Base-by-base conservation (phyloP, 208 protist genomes). In the Trypanosoma rangeli region DNA sequence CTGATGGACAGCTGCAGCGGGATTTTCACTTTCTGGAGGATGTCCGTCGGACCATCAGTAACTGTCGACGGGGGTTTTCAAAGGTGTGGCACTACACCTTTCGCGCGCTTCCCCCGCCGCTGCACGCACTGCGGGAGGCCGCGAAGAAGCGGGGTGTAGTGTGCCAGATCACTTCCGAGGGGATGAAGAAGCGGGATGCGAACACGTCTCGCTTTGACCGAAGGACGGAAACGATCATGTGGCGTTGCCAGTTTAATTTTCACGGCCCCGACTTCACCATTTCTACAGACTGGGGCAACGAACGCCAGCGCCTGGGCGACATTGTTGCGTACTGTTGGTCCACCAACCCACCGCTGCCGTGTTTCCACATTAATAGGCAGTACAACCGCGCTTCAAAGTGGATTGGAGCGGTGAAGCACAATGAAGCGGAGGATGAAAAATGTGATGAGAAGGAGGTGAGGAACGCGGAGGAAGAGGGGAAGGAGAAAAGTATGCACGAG, bases 81-180 rank as follows among this genome's bases (percentile, higher is more conserved):
- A 79, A 68, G 57, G 66, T 76, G 44, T 80, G 76, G 55, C 81
- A 75, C 12, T 93, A 90, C 73, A 87, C 73, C 35, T 92, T 80
- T 78, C 76, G 80, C 46, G 80, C 81, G 5, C 79, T 94, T 28
- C 86, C 87, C 0, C 88, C 85, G 1, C 83, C 80, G 9, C 80
- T 94, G n/a, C 75, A 86, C 61, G 83, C 86, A 15, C 71, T 97
- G 61, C 87, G 89, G 24, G 81, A 92, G 62, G 87, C 87, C 0
- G 89, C 89, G 0, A 83, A 85, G 56, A 79, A 80, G 37, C 76
- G 90, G n/a, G 92, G 92, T 22, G 87, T 97, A 0, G 73, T 95
- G 16, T 94, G 87, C 61, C 89, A 97, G 68, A 91, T 97, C 64
- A 89, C 80, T 15, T 97, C 92, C 0, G 86, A 92, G 48, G 92